Base-by-base conservation (phyloP, 2,329 filamentous ascomycete species). In the Arthrobotrys musiformis region DNA sequence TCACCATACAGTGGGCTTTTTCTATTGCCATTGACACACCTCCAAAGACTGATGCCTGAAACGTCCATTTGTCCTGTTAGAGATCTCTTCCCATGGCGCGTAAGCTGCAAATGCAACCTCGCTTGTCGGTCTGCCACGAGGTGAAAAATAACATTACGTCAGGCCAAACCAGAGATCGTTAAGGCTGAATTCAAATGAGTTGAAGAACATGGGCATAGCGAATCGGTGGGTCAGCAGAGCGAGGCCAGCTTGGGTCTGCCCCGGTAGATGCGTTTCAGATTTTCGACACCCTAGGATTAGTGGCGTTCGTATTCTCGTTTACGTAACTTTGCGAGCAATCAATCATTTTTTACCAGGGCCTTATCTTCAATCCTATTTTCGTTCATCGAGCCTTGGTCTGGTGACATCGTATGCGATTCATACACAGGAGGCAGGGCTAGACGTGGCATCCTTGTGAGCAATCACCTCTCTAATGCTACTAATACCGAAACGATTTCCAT, bases 221-320 rank as follows among this genome's bases (percentile, higher is more conserved):
- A 24, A 30, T 26, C 35, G 48, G 64, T 37, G 64, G 68, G 69
- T 73, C 48, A 58, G 37, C 69, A 73, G 44, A 37, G 46, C 37
- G 42, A 48, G 37, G 17, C 6, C 26, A 22, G 19, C 58, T 40
- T n/a, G 46, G 68, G 33, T 46, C 35, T 30, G 48, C 64, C 72
- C 63, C 33, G 40, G 64, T 42, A 63, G 33, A 58, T 63, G 50
- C 64, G 72, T 76, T 76, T 76, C 72, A 76, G 58, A 60, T 42
- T 35, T 44, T 52, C 58, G 40, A 56, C 19, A 52, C 28, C 37
- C 35, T 33, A 35, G 62, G 30, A 40, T 44, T 22, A 56, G 50
- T 66, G 62, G 56, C 44, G 50, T 48, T 70, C 56, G 62, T 58
- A 76, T 76, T 76, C 64, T 66, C 28, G 44, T 72, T 72, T 72